Conservation (phyloP, 192 early-diverging fungal genomes). For the Coemansia sp. region DNA sequence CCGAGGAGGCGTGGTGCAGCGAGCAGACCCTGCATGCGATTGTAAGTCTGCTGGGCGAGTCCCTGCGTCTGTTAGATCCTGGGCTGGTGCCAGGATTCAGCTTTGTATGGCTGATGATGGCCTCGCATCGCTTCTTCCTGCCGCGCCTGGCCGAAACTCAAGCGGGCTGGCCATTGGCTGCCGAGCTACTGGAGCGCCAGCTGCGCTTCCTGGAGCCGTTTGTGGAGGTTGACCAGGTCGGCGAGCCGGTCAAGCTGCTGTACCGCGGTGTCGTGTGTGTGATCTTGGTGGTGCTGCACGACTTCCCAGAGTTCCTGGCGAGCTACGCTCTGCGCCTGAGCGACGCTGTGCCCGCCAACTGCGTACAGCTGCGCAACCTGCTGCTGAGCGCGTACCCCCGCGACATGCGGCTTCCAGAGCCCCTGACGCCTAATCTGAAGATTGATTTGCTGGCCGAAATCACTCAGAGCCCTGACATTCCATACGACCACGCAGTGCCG, state of each 20-base stretch:
- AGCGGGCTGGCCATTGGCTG: slow-evolving; percentile 83
- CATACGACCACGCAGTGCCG: slow-evolving; percentile 77
- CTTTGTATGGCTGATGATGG: slow-evolving; percentile 91
- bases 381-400: slow-evolving; percentile 96
- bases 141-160: slow-evolving; percentile 77
- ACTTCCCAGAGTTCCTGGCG: slow-evolving; percentile 97
- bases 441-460: slow-evolving; percentile 90
- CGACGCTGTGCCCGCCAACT: slow-evolving; percentile 85
- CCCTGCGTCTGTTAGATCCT: slow-evolving; percentile 84
- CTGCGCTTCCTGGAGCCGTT: slow-evolving; percentile 88
- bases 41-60: slow-evolving; percentile 40
- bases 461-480: slow-evolving; percentile 76
- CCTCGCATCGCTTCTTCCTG: slow-evolving; percentile 92
- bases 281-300: slow-evolving; percentile 88
- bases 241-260: slow-evolving; percentile 73
- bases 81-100: slow-evolving; percentile 86
- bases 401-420: slow-evolving; percentile 94
- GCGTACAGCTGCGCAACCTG: slow-evolving; percentile 94
- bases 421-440: slow-evolving; percentile 92
- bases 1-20: slow-evolving; percentile 35
- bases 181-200: slow-evolving; percentile 76
- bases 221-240: slow-evolving; percentile 66
- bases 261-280: slow-evolving; percentile 91
- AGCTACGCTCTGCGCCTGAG: slow-evolving; percentile 89
- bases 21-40: slow-evolving; percentile 12